These are phyloP conservation scores for Cladosporium sp. DNA, from an alignment of 2,329 filamentous ascomycete species.

Conservation along the genomic window DNA sequence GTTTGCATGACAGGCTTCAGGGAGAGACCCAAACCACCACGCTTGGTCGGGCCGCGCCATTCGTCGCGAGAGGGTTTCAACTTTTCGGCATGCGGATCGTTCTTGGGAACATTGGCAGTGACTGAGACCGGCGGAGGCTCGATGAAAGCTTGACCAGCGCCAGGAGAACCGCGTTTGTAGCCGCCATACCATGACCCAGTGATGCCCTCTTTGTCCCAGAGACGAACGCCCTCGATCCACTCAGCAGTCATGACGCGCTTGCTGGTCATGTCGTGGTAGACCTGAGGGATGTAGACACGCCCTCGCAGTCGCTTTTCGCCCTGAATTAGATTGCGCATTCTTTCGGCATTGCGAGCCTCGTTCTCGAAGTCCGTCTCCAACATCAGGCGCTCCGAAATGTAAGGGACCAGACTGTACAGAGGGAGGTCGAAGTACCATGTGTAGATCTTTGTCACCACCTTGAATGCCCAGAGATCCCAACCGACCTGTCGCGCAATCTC, in stretches of 20 bases:
- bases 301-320: constrained; percentile 68
- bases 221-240: constrained; percentile 90
- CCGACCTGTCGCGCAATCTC: constrained; percentile 87
- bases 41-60: constrained; percentile 67
- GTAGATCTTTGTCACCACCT: constrained; percentile 77
- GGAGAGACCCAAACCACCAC: constrained; percentile 76
- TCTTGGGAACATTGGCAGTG: constrained; percentile 26
- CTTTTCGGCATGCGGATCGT: constrained; percentile 50
- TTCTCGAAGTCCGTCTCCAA: constrained; percentile 93
- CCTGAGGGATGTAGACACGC: constrained; percentile 79
- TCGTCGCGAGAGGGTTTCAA: constrained; percentile 74
- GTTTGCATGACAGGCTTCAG: constrained; percentile 89
- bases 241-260: constrained; percentile 86
- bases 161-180: constrained; percentile 68
- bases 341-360: constrained; percentile 80
- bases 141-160: constrained; percentile 63
- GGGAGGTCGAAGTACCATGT: constrained; percentile 89
- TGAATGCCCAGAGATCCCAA: constrained; percentile 95
- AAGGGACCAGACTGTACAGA: constrained; percentile 82
- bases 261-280: constrained; percentile 76
- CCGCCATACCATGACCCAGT: constrained; percentile 72
- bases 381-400: constrained; percentile 83
- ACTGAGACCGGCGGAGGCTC: constrained; percentile 37
- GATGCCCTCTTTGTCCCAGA: constrained; percentile 87
- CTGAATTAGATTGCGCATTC: constrained; percentile 71